Evolutionary conservation across 192 early-diverging fungal genomes (phyloP).

Genomic region (Dimargaris cristalligena): DNA sequence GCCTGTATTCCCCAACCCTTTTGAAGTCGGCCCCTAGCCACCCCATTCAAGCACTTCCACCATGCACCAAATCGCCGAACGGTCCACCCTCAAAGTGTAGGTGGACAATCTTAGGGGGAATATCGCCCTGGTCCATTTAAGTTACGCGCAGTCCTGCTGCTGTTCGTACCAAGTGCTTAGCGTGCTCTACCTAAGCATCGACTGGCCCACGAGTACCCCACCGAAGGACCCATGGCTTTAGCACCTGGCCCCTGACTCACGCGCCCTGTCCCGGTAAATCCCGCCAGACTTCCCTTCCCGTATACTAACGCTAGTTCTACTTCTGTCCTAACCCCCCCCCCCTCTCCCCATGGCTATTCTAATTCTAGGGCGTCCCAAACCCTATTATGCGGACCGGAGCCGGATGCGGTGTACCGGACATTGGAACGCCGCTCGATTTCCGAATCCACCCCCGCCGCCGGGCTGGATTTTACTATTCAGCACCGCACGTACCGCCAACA

Average conservation of each 20-base stretch:
- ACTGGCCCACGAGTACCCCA: neutral
- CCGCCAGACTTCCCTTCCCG: neutral
- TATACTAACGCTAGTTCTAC: too few relatives aligned
- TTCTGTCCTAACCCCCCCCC: neutral
- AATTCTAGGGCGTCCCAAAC: neutral
- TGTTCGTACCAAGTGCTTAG: neutral
- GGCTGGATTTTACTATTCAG: conserved; percentile 33
- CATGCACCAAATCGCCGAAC: neutral
- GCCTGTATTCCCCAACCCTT: too few relatives aligned
- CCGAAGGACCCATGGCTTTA: neutral
- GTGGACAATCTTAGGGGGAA: neutral
- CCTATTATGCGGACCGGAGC: neutral
- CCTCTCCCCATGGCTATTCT: neutral
- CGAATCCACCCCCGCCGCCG: neutral
- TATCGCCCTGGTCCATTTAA: neutral
- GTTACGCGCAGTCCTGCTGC: neutral
- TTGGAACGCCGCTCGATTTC: neutral
- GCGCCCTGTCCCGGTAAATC: neutral
- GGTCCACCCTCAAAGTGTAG: neutral
- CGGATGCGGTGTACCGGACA: neutral
- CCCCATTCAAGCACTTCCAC: too few relatives aligned
- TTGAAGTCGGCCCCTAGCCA: too few relatives aligned
- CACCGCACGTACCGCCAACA: conserved; percentile 58
- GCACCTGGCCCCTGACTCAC: neutral
- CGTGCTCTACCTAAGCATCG: neutral